Evolutionary conservation across 2,329 filamentous ascomycete species (phyloP).

Genomic region (Aspergillus transmontanensis): DNA sequence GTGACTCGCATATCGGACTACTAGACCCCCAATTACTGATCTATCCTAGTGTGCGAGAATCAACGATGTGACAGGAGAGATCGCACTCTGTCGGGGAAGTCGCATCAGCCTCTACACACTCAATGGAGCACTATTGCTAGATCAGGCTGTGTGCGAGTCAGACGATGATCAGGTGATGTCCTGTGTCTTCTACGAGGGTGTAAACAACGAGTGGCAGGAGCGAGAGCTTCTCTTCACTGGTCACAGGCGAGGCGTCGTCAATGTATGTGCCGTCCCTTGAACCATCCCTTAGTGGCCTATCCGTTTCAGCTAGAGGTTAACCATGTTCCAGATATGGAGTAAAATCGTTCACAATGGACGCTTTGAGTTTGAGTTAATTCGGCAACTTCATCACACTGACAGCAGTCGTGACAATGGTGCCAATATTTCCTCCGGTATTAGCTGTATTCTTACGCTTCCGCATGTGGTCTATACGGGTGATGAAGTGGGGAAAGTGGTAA

Average conservation of each 20-base stretch:
- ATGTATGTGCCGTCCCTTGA: slow-evolving; percentile 48
- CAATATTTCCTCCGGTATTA: slow-evolving; percentile 68
- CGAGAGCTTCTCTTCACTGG: slow-evolving; percentile 86
- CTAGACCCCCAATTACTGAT: background rate
- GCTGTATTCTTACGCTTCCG: slow-evolving; percentile 81
- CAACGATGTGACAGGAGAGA: slow-evolving; percentile 88
- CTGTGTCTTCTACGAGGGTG: slow-evolving; percentile 91
- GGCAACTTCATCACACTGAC: slow-evolving; percentile 80
- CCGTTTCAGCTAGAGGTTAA: slow-evolving; percentile 21
- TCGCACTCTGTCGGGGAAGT: slow-evolving; percentile 78
- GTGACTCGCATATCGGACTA: too few relatives aligned
- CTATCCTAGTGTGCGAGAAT: slow-evolving; percentile 72
- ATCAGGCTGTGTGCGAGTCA: slow-evolving; percentile 75
- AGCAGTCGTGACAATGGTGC: slow-evolving; percentile 61
- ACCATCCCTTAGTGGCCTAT: slow-evolving; percentile 10
- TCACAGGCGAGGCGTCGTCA: slow-evolving; percentile 80
- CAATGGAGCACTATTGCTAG: slow-evolving; percentile 80
- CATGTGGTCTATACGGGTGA: slow-evolving; percentile 90
- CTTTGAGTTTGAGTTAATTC: slow-evolving; percentile 78
- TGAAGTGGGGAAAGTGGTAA: slow-evolving; percentile 86
- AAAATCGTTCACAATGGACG: slow-evolving; percentile 60
- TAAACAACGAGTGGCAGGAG: slow-evolving; percentile 88
- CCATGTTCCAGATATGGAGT: slow-evolving; percentile 54
- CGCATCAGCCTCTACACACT: slow-evolving; percentile 80
- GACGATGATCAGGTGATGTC: slow-evolving; percentile 76